These are phyloP conservation scores for Toxoplasma gondii DNA, from an alignment of 169 alveolate species.

Conservation along the genomic window DNA sequence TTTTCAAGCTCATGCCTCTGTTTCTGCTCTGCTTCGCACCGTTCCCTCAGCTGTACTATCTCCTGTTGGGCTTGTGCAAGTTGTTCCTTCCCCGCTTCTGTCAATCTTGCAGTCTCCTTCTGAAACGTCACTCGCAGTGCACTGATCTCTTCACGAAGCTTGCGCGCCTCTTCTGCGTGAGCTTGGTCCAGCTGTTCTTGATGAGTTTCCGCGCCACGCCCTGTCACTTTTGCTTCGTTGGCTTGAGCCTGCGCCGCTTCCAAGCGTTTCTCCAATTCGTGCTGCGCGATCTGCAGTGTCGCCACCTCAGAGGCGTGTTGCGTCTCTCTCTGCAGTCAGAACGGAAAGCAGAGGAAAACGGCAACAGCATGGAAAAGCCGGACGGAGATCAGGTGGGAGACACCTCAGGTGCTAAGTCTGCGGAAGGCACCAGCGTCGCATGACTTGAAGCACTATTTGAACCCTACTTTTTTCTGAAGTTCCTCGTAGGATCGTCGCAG, in stretches of 20 bases:
- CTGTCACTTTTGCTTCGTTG: background rate
- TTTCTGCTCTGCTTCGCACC: background rate
- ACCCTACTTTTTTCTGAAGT: background rate
- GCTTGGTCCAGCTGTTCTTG: background rate
- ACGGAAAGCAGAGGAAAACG: too few relatives aligned
- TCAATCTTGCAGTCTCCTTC: background rate
- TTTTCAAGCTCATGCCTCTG: background rate
- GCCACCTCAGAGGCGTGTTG: background rate
- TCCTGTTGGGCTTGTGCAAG: background rate
- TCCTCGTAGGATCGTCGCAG: background rate
- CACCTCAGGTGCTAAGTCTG: too few relatives aligned
- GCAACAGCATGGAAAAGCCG: too few relatives aligned
- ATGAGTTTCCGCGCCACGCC: background rate
- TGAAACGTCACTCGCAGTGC: background rate
- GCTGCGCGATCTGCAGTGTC: background rate
- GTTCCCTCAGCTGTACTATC: background rate
- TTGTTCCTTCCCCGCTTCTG: background rate
- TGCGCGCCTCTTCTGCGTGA: background rate
- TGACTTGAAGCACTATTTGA: too few relatives aligned
- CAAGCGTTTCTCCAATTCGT: background rate
- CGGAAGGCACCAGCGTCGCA: too few relatives aligned
- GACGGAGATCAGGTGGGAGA: too few relatives aligned
- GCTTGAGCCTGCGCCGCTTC: background rate
- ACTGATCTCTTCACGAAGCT: background rate
- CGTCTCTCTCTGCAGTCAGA: background rate